These are phyloP conservation scores for Blastobotrys indianensis DNA, from an alignment of 1,139 yeast species.

Conservation along the genomic window DNA sequence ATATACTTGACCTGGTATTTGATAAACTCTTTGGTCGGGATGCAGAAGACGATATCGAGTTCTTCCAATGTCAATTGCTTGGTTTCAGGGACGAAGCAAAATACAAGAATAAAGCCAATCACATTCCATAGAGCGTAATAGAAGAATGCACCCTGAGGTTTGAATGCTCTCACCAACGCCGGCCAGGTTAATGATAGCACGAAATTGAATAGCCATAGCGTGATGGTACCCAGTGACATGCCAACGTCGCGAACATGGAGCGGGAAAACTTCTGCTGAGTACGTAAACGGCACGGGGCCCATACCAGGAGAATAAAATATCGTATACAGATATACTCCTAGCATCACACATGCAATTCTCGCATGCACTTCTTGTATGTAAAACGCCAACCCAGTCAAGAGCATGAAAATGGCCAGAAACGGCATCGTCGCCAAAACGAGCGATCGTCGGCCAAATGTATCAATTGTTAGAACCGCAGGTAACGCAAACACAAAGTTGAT, in stretches of 20 bases:
- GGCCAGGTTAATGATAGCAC: slow-evolving; percentile 83
- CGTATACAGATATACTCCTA: slow-evolving; percentile 70
- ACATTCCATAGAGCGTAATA: slow-evolving; percentile 87
- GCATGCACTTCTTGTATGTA: slow-evolving; percentile 50
- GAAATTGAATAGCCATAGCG: slow-evolving; percentile 82
- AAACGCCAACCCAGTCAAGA: slow-evolving; percentile 72
- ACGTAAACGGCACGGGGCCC: slow-evolving; percentile 88
- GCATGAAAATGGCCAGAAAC: slow-evolving; percentile 57
- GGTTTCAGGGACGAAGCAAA: slow-evolving; percentile 56
- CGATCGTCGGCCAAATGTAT: slow-evolving; percentile 68
- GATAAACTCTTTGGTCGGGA: slow-evolving; percentile 33
- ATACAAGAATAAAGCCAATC: slow-evolving; percentile 49
- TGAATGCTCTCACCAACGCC: slow-evolving; percentile 56
- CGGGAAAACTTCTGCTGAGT: slow-evolving; percentile 84
- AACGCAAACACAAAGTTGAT: slow-evolving; percentile 73
- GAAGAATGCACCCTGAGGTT: slow-evolving; percentile 80
- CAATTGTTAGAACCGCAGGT: slow-evolving; percentile 80
- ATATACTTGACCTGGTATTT: slow-evolving; percentile 31
- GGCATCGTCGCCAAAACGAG: slow-evolving; percentile 71
- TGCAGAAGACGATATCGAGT: slow-evolving; percentile 42
- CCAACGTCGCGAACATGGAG: slow-evolving; percentile 79
- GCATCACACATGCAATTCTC: slow-evolving; percentile 57
- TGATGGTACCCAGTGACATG: slow-evolving; percentile 78
- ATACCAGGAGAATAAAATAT: slow-evolving; percentile 77
- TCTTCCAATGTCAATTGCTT: slow-evolving; percentile 56